Percentiles rank a stretch among this genome's conserved stretches.
Evolutionary conservation across 805 yeast genomes (phyloP).

Genomic region (Ogataea paradorogensis): DNA sequence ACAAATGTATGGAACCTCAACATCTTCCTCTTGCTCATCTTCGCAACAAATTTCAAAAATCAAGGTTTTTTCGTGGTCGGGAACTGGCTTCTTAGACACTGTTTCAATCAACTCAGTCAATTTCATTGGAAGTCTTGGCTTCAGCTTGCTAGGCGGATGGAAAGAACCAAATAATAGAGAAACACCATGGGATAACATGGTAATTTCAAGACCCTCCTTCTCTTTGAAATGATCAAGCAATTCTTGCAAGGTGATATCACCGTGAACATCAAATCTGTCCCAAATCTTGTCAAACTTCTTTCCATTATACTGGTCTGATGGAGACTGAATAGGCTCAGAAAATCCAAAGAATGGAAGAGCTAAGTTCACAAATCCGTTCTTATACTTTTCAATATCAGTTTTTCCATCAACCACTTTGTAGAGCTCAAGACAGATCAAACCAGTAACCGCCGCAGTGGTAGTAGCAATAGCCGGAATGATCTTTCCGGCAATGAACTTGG

Average conservation of each 20-base stretch:
- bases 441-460: constrained; percentile 97
- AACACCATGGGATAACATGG: constrained; percentile 91
- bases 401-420: constrained; percentile 83
- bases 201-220: constrained; percentile 79
- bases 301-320: constrained; percentile 74
- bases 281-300: constrained; percentile 85
- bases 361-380: constrained; percentile 88
- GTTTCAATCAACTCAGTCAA: constrained; percentile 74
- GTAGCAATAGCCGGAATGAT: constrained; percentile 99
- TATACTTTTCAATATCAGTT: constrained; percentile 75
- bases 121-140: constrained; percentile 67
- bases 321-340: constrained; percentile 90
- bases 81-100: constrained; percentile 83
- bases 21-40: constrained; percentile 90
- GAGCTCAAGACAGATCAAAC: constrained; percentile 86
- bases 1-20: constrained; percentile 86
- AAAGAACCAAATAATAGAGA: constrained; percentile 89
- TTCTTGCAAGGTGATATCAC: constrained; percentile 72
- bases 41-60: constrained; percentile 91
- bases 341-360: constrained; percentile 96
- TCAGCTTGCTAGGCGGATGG: constrained; percentile 85
- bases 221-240: constrained; percentile 72
- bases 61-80: constrained; percentile 68
- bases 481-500: constrained; percentile 97
- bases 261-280: constrained; percentile 86